Evolutionary conservation across 2,329 filamentous ascomycete species (phyloP), one percentile per base, ranked within the genome.

Genomic region (Pseudopyricularia javanii): DNA sequence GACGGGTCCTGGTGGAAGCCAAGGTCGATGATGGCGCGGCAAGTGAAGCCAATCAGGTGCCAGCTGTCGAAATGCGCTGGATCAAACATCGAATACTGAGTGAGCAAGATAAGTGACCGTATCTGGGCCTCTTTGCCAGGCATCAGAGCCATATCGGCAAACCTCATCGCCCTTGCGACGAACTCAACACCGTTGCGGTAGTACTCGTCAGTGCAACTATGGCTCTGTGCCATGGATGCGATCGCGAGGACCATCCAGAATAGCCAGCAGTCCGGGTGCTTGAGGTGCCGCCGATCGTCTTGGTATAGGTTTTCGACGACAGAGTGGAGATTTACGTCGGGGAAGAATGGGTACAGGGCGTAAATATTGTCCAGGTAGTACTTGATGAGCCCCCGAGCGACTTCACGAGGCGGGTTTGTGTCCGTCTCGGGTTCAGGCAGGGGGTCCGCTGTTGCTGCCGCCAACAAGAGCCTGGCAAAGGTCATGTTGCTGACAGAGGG

Each of bases 1-100:
- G 87, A 85, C 3, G 90, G 89, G 59, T 97, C 91, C 68, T 96
- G 91, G 66, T 97, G 93, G 54, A 94, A 83, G 7, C 93, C 93
- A 30, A 96, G 71, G 68, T 98, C 93, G 22, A 96, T 79, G 62
- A 91, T 83, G 6, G 90, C 88, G 54, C 91, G 82, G 40, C 88
- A 88, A 7, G 91, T 91, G 64, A 93, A 91, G 7, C 91, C 93
- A 53, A 96, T 87, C 56, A 96, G 70, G 58, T 93, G 91, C 91
- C 93, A 97, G 60, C 86, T 89, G 62, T 95, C 90, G 62, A 95
- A 96, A 63, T 94, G 89, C 43, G 84, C 80, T 2, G 91, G 91
- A 60, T 97, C 91, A 50, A 95, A 74, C 72, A 93, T 86, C 3
- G 91, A 85, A 65, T 95, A 97, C 60, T 95, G 83, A 0, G 89